Evolutionary conservation across 257 asterid species (phyloP).

Genomic region (Solanum gracilifrons): DNA sequence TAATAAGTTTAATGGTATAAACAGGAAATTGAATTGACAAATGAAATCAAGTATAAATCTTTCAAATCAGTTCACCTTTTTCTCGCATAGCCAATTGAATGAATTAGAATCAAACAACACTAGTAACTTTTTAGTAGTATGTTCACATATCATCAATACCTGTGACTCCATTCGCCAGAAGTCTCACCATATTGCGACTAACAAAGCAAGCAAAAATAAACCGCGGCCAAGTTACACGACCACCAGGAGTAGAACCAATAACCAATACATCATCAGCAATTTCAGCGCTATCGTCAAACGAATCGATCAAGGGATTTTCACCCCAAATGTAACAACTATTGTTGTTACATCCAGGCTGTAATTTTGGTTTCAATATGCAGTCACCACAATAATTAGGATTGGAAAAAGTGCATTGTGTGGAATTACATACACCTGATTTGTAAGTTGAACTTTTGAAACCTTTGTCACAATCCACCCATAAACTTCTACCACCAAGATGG

Average conservation of each 20-base stretch:
- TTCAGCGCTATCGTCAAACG: background rate
- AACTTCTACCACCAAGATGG: slow-evolving; percentile 40
- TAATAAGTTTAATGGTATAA: too few relatives aligned
- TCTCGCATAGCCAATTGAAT: too few relatives aligned
- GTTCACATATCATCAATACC: background rate
- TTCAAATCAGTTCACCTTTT: too few relatives aligned
- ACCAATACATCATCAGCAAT: background rate
- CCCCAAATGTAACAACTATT: background rate
- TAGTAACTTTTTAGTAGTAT: too few relatives aligned
- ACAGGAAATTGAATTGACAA: too few relatives aligned
- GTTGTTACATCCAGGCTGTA: background rate
- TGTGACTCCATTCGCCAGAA: background rate
- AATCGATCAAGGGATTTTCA: background rate
- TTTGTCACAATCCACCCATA: background rate
- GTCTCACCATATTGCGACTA: background rate
- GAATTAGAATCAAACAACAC: too few relatives aligned
- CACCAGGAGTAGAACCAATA: background rate
- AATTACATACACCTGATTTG: background rate
- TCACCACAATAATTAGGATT: background rate
- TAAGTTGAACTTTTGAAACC: background rate
- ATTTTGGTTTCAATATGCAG: background rate
- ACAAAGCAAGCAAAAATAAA: background rate
- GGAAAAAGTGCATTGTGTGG: background rate
- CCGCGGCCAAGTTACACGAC: background rate
- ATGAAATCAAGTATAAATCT: too few relatives aligned